These are phyloP conservation scores for Onygenales sp. DNA, from an alignment of 2,329 filamentous ascomycete genomes.

Conservation along the genomic window DNA sequence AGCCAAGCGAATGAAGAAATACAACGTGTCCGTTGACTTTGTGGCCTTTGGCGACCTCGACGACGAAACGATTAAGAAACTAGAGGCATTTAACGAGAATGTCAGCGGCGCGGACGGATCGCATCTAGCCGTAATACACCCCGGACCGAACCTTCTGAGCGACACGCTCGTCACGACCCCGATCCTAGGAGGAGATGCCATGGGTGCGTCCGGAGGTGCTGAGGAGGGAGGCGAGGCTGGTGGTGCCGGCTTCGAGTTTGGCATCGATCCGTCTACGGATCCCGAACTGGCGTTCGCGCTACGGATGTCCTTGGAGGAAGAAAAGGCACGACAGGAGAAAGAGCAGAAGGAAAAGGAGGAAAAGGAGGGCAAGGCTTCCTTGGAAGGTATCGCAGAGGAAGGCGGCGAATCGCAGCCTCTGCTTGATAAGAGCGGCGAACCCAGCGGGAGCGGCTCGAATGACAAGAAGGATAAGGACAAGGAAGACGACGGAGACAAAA, in stretches of 20 bases:
- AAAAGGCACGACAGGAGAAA: constrained; percentile 87
- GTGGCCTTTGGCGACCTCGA: constrained; percentile 90
- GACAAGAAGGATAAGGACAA: constrained; percentile 38
- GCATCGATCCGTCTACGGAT: constrained; percentile 82
- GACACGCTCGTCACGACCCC: constrained; percentile 84
- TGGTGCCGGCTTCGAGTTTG: constrained; percentile 67
- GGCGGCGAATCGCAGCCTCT: constrained; percentile 53
- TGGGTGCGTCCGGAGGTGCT: constrained; percentile 38
- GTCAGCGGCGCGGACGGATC: constrained; percentile 89
- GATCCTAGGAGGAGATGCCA: constrained; percentile 76
- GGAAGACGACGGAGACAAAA: constrained; percentile 61
- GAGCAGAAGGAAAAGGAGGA: constrained; percentile 67
- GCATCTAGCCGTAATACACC: constrained; percentile 80
- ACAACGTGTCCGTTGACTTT: constrained; percentile 87
- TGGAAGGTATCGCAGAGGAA: constrained; percentile 77
- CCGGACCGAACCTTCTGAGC: constrained; percentile 82
- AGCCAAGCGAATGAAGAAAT: constrained; percentile 99
- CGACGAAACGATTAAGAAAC: constrained; percentile 78
- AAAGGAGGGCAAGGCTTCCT: constrained; percentile 57
- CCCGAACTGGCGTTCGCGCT: constrained; percentile 89
- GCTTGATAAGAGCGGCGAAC: constrained; percentile 54
- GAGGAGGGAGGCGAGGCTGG: constrained; percentile 47
- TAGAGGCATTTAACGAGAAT: constrained; percentile 84
- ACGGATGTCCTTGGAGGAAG: constrained; percentile 96
- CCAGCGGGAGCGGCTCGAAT: constrained; percentile 51